phyloP scores from a whole-genome alignment of 2,329 filamentous ascomycete species.

The Moelleriella libera region DNA sequence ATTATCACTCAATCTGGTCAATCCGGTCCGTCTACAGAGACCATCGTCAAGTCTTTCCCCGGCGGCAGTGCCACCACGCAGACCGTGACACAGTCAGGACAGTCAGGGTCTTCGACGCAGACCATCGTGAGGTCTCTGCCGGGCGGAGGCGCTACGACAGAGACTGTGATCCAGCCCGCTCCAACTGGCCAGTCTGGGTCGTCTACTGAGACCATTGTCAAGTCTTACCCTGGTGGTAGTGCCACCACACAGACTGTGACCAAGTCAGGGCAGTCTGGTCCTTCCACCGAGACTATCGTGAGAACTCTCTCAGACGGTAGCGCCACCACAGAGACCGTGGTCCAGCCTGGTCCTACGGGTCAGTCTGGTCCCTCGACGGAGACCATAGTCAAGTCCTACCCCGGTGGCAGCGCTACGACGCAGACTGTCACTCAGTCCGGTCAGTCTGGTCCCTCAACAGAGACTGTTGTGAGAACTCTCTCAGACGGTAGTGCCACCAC shows the following conservation, averaged over 20 bases:
- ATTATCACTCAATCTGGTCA: not conserved
- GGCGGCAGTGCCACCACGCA: not conserved
- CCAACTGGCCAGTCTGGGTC: no score
- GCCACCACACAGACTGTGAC: not conserved
- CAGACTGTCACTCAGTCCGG: not conserved
- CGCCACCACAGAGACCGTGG: not conserved
- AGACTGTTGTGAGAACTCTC: not conserved
- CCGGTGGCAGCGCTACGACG: not conserved
- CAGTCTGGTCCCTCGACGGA: not conserved
- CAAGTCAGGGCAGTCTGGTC: not conserved
- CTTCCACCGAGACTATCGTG: not conserved
- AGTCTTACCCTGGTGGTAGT: not conserved
- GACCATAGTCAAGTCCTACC: not conserved
- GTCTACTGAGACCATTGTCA: not conserved
- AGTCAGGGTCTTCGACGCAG: not conserved
- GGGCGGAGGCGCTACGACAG: not conserved
- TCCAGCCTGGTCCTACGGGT: not conserved
- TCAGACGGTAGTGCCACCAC: not conserved
- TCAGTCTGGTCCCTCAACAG: not conserved
- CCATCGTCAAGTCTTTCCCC: not conserved
- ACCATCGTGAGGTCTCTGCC: not conserved
- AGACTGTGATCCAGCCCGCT: not conserved
- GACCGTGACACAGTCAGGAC: no score
- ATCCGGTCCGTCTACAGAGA: not conserved
- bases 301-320: not conserved